Conservation (phyloP, 148 eudicot species). For the Arctostaphylos glauca region DNA sequence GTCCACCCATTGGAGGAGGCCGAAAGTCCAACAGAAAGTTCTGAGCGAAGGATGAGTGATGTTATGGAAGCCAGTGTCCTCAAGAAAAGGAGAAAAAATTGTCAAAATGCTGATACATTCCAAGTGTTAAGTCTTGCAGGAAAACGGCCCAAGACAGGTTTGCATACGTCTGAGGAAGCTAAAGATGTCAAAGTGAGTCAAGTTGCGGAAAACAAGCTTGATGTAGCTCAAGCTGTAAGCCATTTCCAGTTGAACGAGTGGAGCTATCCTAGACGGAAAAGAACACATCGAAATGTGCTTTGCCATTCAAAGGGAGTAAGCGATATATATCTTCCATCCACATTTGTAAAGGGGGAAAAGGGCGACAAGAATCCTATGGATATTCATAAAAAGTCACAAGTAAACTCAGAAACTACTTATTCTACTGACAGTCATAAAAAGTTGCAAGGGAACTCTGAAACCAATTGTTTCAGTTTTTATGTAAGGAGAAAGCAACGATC, state of each 20-base stretch:
- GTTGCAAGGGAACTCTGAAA: conserved; percentile 21
- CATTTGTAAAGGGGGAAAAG: conserved; percentile 14
- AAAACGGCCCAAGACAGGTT: conserved; percentile 7
- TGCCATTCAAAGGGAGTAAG: conserved; percentile 19
- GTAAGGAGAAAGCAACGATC: conserved; percentile 36
- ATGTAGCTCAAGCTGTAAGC: conserved; percentile 16
- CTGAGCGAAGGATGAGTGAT: conserved; percentile 14
- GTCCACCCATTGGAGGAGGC: conserved; percentile 18
- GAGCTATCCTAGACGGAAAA: conserved; percentile 48
- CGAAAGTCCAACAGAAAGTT: conserved; percentile 18
- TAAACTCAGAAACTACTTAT: conserved; percentile 15
- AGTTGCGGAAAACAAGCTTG: conserved; percentile 2
- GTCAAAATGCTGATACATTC: conserved; percentile 12
- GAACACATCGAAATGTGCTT: conserved; percentile 22
- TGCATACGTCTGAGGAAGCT: conserved; percentile 17
- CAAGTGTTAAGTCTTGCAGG: not conserved
- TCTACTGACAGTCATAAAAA: conserved; percentile 17
- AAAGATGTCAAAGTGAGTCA: conserved; percentile 10
- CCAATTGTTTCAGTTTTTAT: conserved; percentile 19
- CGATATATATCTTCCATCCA: conserved; percentile 8
- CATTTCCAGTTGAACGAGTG: conserved; percentile 25
- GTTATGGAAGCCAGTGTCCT: conserved; percentile 11
- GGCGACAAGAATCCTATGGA: conserved; percentile 16
- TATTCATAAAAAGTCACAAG: conserved; percentile 23
- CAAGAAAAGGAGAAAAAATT: conserved; percentile 24